Conservation (phyloP, 192 early-diverging fungal species). For the Mortierella claussenii region DNA sequence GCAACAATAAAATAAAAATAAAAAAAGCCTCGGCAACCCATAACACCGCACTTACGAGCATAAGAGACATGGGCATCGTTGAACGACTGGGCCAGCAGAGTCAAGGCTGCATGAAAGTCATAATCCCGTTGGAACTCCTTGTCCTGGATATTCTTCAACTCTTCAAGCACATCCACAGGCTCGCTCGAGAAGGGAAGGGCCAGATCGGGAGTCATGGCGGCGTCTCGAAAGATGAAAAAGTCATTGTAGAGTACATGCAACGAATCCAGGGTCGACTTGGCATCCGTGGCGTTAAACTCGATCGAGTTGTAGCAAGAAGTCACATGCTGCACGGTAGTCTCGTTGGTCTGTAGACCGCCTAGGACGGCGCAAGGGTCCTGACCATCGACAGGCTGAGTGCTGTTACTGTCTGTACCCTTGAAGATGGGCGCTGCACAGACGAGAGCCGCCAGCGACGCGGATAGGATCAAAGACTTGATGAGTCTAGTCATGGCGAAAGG, state of each 20-base stretch:
- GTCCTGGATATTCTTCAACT: conserved; percentile 9
- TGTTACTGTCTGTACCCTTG: too few relatives aligned
- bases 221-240: conserved; percentile 21
- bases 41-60: conserved; percentile 19
- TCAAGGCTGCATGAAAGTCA: conserved; percentile 15
- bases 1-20: too few relatives aligned
- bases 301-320: conserved; percentile 20
- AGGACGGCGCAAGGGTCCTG: conserved; percentile 14
- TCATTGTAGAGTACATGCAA: conserved; percentile 15
- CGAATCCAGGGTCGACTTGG: conserved; percentile 17
- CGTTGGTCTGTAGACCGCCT: not conserved
- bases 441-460: not conserved
- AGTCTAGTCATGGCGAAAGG: not conserved
- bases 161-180: conserved; percentile 11
- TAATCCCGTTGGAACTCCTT: conserved; percentile 6
- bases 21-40: too few relatives aligned
- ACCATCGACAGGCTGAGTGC: not conserved
- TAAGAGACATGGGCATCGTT: conserved; percentile 32
- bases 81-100: not conserved
- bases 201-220: conserved; percentile 5
- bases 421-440: conserved; percentile 1
- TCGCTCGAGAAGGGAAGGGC: conserved; percentile 6
- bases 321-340: conserved; percentile 3
- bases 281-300: not conserved
- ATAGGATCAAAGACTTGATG: conserved; percentile 2